Evolutionary conservation across 2,329 filamentous ascomycete genomes (phyloP), one percentile per base, ranked within the genome.

Genomic region (Colletotrichum orchidophilum): DNA sequence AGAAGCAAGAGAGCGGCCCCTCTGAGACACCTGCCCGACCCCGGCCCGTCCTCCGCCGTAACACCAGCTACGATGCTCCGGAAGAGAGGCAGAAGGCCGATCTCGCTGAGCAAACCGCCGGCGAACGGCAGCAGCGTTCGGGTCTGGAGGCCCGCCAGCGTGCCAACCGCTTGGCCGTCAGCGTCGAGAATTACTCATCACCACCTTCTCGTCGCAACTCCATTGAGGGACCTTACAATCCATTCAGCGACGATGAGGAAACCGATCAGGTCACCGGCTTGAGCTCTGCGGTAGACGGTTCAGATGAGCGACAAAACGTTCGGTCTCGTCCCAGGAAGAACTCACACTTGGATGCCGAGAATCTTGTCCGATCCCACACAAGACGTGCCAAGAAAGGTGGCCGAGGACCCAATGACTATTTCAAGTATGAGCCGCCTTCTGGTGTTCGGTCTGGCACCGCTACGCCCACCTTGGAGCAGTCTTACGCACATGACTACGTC

Each of bases 401-500:
- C 11, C 46, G 46, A 3, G 33, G 50, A 18, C 63, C 60, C 9
- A 62, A 61, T 3, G 77, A 81, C 67, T 69, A 82, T 13, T 81
- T 80, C 73, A 76, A 78, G 24, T 71, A 64, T 21, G 75, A 76
- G 11, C 76, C 74, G 27, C 70, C 74, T 21, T 70, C 71, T 8
- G 77, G 75, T 15, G 67, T 62, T 11, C 73, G 75, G 18, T 83
- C 82, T 42, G 81, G 82, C 53, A 81, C 80, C 9, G 77, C 77
- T 5, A 84, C 82, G 2, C 82, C 82, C 1, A 74, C 80, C 11
- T 73, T 77, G 21, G 84, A 88, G 53, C 84, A 87, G 26, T 87
- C 89, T 53, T 87, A 89, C 66, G 77, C 76, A 15, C 79, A 83
- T 55, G 82, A 84, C 66, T 94, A 93, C 76, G 88, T 93, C 21